Percentiles rank a stretch among this genome's conserved stretches.
These are phyloP conservation scores for Tetraselmis chui DNA, from an alignment of 139 green algal genomes.

Conservation along the genomic window DNA sequence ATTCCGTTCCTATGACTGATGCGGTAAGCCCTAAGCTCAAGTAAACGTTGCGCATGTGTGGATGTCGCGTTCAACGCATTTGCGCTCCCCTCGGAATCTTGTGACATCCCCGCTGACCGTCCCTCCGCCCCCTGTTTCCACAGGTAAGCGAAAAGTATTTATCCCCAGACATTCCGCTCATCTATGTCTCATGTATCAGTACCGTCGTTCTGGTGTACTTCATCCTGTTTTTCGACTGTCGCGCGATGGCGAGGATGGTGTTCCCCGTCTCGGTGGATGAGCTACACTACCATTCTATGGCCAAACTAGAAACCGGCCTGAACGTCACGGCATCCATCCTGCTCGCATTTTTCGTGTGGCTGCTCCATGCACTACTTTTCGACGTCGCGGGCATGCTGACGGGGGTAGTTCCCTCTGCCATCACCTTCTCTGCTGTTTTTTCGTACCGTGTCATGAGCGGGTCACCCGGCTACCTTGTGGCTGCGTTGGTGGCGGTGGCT, in stretches of 20 bases:
- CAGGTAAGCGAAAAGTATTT: not conserved
- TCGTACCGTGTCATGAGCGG: not conserved
- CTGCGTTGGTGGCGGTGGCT: not conserved
- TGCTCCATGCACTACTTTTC: not conserved
- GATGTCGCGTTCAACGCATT: too few species aligned
- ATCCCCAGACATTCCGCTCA: not conserved
- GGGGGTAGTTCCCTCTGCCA: not conserved
- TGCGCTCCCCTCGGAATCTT: too few species aligned
- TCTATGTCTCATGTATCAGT: not conserved
- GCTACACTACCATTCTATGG: not conserved
- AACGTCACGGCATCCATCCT: constrained; percentile 1
- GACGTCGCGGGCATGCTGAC: not conserved
- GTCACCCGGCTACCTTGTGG: not conserved
- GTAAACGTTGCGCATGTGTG: not conserved
- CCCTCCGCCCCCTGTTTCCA: not conserved
- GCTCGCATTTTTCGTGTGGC: constrained; percentile 4
- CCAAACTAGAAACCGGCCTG: not conserved
- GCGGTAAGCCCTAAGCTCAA: too few species aligned
- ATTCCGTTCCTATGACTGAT: not conserved
- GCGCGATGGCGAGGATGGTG: not conserved
- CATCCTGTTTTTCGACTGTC: not conserved
- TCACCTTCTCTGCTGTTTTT: not conserved
- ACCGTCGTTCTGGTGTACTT: not conserved
- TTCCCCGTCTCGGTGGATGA: not conserved
- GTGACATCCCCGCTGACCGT: not conserved